Base-by-base conservation (phyloP, 805 yeast genomes). In the Cyberlindnera euphorbiiphila region DNA sequence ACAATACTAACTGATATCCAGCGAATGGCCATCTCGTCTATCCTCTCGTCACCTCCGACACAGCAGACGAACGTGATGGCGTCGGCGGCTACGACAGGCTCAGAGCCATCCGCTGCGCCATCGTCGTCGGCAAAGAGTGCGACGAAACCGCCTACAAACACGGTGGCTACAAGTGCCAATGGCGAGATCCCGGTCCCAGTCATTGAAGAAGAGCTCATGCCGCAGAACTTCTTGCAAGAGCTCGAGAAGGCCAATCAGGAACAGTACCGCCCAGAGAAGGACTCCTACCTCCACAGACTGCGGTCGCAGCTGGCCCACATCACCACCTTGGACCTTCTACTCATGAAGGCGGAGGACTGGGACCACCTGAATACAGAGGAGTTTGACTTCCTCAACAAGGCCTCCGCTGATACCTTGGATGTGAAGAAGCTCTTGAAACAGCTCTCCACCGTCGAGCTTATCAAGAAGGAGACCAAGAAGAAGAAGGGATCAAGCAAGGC, bases 401-500 rank as follows among this genome's bases (percentile, higher is more conserved):
- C 59, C 3, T 52, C 59, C 12, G 32, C 40, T 8, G 60, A 56
- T 21, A 53, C 43, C 17, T 39, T 46, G 6, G 56, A 54, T 15
- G 45, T 56, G 12, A 56, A 54, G 45, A 56, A 50, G 36, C 41
- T 56, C 18, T 22, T 54, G 32, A 56, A 56, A 32, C 58, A 53
- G 29, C 36, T 56, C 8, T 50, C 57, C 9, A 17, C 48, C 11
- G 46, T 49, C 24, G 58, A 56, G 13, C 26, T 56, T 9, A 28
- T 39, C 9, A 53, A 44, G 32, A 54, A 49, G 25, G 56, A 48
- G 17, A 15, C 45, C 11, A 50, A 45, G 36, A 37, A 41, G 34
- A 37, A 34, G 25, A 38, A 30, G 27, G 42, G 18, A 15, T 16
- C 24, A 13, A 17, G 24, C 20, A 42, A 38, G 23, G 36, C 32